A percentile compares a stretch with the other conserved stretches of the same genome.
phyloP scores from a whole-genome alignment of 345 rosid species.

The Kernera saxatilis region DNA sequence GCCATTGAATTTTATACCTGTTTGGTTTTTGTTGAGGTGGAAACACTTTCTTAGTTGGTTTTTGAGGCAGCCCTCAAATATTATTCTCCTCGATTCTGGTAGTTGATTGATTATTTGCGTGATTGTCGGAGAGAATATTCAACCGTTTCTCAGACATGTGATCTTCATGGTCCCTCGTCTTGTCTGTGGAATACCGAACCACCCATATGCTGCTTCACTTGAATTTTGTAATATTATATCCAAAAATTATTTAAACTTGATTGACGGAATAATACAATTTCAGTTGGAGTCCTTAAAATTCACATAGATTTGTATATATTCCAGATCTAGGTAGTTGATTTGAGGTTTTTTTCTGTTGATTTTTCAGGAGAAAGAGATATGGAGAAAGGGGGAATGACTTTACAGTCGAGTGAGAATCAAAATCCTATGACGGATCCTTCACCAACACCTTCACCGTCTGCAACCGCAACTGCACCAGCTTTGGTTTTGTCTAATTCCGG shows the following conservation, averaged over 20 bases:
- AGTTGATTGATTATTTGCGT: constrained; percentile 21
- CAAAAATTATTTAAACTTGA: constrained; percentile 1
- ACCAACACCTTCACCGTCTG: constrained; percentile 72
- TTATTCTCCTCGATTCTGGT: not conserved
- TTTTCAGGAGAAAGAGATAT: constrained; percentile 51
- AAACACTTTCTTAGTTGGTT: not conserved
- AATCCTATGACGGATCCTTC: constrained; percentile 45
- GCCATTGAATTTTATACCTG: not conserved
- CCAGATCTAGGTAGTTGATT: constrained; percentile 13
- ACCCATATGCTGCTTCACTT: constrained; percentile 19
- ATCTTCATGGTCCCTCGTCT: constrained; percentile 21
- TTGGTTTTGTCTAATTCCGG: constrained; percentile 73
- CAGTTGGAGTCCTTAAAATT: not conserved
- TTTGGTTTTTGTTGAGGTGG: constrained; percentile 2
- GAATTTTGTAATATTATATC: constrained; percentile 1
- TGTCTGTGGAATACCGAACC: constrained; percentile 24
- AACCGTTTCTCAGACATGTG: constrained; percentile 14
- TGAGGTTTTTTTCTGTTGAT: not conserved
- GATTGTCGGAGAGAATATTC: constrained; percentile 19
- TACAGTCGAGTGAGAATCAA: constrained; percentile 38
- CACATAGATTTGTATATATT: not conserved
- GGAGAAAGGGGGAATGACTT: constrained; percentile 50
- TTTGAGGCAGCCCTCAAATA: not conserved
- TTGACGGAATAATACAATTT: not conserved
- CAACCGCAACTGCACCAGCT: constrained; percentile 76